Base-by-base conservation (phyloP, 2,329 filamentous ascomycete genomes). In the Fusarium sp. region DNA sequence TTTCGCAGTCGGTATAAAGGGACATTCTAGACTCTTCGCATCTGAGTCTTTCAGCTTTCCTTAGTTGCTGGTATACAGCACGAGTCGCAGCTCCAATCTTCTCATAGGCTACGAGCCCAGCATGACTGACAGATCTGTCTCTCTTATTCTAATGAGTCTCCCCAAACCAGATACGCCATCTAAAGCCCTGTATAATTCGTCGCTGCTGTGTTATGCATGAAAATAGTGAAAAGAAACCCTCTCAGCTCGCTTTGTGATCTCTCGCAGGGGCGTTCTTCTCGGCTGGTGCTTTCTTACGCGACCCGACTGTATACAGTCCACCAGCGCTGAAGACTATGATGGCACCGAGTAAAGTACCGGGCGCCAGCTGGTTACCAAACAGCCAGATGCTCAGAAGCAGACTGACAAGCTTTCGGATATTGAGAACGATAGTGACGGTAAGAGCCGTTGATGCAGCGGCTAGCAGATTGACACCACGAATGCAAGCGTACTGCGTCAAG, bases 361-460 rank as follows among this genome's bases (percentile, higher is more conserved):
- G 81, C 14, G 91, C 89, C 69, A 99, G 84, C 41, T 86, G 81
- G 78, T 99, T 98, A 7, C 95, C 96, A 81, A 99, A 99, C 3
- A 99, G 80, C 87, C 94, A 95, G 62, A 98, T 97, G 74, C 94
- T 98, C 62, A 98, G 79, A 66, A 98, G 83, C 65, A 98, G 86
- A 75, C 94, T 98, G 58, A 97, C 91, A 21, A 99, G 84, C 81
- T 99, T 99, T 73, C 96, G 88, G 64, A 99, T 92, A 78, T 98
- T 99, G 64, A 99, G 85, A 49, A 98, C 94, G 74, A 99, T 97
- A 2, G 95, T 98, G 25, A 99, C 96, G 1, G 96, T 98, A 58
- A 99, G 86, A 0, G 96, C 97, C 6, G 94, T 95, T 6, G 93
- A 93, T 57, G 91, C 91, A 1, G 95, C 93, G 3, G 93, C 94